Percentiles rank a stretch among this genome's conserved stretches.
These are phyloP conservation scores for Psilocybe cyanescens DNA, from an alignment of 768 basidiomycete genomes.

Conservation along the genomic window DNA sequence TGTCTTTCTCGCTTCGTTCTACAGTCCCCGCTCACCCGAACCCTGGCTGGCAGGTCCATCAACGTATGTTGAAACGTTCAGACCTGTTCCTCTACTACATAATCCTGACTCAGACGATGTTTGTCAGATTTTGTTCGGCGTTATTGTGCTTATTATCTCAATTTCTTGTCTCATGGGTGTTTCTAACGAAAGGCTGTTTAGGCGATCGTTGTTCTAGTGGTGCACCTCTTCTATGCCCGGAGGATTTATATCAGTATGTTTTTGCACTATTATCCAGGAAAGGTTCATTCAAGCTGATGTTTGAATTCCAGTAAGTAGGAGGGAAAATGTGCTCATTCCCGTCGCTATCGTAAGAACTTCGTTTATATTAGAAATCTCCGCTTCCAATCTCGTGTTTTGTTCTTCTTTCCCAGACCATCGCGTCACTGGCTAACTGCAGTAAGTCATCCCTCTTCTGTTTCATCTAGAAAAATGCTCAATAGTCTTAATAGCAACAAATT, in stretches of 20 bases:
- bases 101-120: neutral
- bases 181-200: neutral
- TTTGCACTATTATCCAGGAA: accelerated
- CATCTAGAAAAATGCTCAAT: no score
- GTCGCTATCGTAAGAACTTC: neutral
- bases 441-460: neutral
- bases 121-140: neutral
- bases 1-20: no score
- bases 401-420: neutral
- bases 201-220: constrained; percentile 8
- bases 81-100: neutral
- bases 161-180: no score
- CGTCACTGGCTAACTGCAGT: neutral
- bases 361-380: no score
- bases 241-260: constrained; percentile 7
- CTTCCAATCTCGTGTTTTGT: neutral
- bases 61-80: neutral
- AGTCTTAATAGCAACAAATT: neutral
- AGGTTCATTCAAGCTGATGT: no score
- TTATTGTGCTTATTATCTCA: neutral
- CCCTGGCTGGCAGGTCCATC: neutral
- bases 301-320: neutral
- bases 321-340: neutral
- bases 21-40: no score
- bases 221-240: constrained; percentile 6